Base-by-base conservation (phyloP, 306 rosid species). In the Trichosanthes cucumerina region DNA sequence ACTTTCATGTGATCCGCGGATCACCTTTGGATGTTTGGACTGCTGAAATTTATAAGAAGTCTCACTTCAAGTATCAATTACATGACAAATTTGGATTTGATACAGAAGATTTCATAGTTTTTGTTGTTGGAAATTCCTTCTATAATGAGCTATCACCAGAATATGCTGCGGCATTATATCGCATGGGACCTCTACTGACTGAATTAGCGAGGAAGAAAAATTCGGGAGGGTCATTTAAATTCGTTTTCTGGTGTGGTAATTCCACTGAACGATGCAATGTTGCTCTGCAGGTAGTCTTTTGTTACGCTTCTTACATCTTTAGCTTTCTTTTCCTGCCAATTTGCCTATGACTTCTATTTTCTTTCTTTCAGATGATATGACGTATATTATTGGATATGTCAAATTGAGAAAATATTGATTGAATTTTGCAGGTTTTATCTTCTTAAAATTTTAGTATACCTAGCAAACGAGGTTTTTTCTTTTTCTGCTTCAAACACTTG, bases 11-110 rank as follows among this genome's bases (percentile, higher is more conserved):
- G 85, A 88, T 95, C 86, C 97, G 89, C 68, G 97, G 97, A 81
- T 95, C 99, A 52, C 99, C 97, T 15, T 80, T 87, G n/a, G 97
- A 95, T 85, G 89, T 80, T 57, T 95, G 97, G 99, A 88, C 87
- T 84, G 93, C 91, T 8, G 92, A 92, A 83, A 86, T 81, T 79
- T 92, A 88, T 85, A 79, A 77, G 64, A 91, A 85, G 84, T 81
- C 85, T 79, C 93, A 92, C 77, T 82, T 86, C 77, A 95, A 87
- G 90, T 78, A 83, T 77, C 89, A 79, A 66, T 85, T 90, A 43
- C 86, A 90, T 82, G 84, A 90, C 83, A 78, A 64, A 69, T 80
- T 82, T 47, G 91, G 93, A 79, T 88, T 89, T 69, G 79, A 76
- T 76, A 80, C 78, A 82, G 84, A 83, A 79, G 99, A 95, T 86